A percentile compares a stretch with the other conserved stretches of the same genome.
These are phyloP conservation scores for Digitaria exilis DNA, from an alignment of 202 grass and related monocot species.

Conservation along the genomic window DNA sequence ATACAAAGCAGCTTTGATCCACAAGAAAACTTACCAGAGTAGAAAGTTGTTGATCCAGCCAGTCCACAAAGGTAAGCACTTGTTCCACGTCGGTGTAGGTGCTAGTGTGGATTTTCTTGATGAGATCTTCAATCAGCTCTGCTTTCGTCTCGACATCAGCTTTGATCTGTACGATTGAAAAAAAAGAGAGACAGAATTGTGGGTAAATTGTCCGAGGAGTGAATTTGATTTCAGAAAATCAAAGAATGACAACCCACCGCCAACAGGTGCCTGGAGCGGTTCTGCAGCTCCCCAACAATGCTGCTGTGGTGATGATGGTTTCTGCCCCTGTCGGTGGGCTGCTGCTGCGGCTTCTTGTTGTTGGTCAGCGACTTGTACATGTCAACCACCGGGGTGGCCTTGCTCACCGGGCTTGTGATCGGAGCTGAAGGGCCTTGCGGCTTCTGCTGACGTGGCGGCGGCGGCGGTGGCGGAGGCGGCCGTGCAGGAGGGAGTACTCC, in stretches of 20 bases:
- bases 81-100: slow-evolving; percentile 63
- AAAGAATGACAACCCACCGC: slow-evolving; percentile 43
- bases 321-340: slow-evolving; percentile 4
- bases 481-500: slow-evolving; percentile 18
- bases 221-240: not conserved
- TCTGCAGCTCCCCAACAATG: slow-evolving; percentile 87
- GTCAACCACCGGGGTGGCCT: slow-evolving; percentile 70
- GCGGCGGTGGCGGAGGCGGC: slow-evolving; percentile 35
- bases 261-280: slow-evolving; percentile 75
- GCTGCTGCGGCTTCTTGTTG: slow-evolving; percentile 37
- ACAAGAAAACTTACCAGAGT: slow-evolving; percentile 55
- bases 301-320: slow-evolving; percentile 52
- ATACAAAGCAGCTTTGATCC: not conserved
- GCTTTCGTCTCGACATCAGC: slow-evolving; percentile 82
- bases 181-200: not conserved
- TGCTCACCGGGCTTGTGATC: slow-evolving; percentile 43
- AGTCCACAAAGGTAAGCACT: slow-evolving; percentile 82
- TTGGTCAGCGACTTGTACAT: slow-evolving; percentile 77
- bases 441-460: slow-evolving; percentile 15
- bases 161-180: slow-evolving; percentile 60
- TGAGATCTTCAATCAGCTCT: slow-evolving; percentile 68
- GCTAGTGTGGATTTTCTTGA: slow-evolving; percentile 62
- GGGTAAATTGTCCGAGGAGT: not conserved
- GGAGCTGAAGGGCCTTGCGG: slow-evolving; percentile 16
- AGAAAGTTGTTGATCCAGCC: slow-evolving; percentile 75